Percentiles rank a stretch among this genome's conserved stretches.
Evolutionary conservation across 140 eudicot genomes (phyloP).

Genomic region (Cichorium intybus): DNA sequence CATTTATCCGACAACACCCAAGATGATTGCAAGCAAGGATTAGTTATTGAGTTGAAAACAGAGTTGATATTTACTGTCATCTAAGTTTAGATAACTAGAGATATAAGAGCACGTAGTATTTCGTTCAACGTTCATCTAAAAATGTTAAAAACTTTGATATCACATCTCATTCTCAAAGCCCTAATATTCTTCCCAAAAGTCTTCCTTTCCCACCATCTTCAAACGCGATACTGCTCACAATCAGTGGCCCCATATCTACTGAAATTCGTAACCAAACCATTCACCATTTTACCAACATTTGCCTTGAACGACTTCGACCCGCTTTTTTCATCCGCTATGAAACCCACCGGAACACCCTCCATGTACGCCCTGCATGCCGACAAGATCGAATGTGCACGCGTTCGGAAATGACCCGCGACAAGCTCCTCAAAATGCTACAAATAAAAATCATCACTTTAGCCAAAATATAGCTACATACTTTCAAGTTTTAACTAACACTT

Average conservation of each 20-base stretch:
- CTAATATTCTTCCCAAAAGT: not conserved
- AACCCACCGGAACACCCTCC: conserved; percentile 54
- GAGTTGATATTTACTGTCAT: not conserved
- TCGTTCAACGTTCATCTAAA: too few species aligned
- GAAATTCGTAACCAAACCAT: conserved; percentile 47
- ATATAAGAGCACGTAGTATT: too few species aligned
- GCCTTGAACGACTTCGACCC: conserved; percentile 27
- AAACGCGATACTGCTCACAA: conserved; percentile 43
- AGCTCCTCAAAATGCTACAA: conserved; percentile 72
- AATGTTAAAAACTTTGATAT: too few species aligned
- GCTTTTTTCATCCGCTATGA: conserved; percentile 19
- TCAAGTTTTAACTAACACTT: too few species aligned
- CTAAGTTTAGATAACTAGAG: not conserved
- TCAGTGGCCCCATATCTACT: conserved; percentile 37
- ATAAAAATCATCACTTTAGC: not conserved
- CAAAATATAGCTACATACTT: too few species aligned
- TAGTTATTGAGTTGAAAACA: not conserved
- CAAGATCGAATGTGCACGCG: conserved; percentile 48
- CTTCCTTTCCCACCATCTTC: conserved; percentile 22
- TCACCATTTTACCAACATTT: conserved; percentile 38
- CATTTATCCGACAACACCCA: too few species aligned
- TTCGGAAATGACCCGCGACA: conserved; percentile 60
- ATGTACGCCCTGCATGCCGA: conserved; percentile 57
- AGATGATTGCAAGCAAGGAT: not conserved
- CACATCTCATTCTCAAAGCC: not conserved